phyloP scores from a whole-genome alignment of 1,139 yeast genomes.

The Kurtzmaniella quercitrusa region DNA sequence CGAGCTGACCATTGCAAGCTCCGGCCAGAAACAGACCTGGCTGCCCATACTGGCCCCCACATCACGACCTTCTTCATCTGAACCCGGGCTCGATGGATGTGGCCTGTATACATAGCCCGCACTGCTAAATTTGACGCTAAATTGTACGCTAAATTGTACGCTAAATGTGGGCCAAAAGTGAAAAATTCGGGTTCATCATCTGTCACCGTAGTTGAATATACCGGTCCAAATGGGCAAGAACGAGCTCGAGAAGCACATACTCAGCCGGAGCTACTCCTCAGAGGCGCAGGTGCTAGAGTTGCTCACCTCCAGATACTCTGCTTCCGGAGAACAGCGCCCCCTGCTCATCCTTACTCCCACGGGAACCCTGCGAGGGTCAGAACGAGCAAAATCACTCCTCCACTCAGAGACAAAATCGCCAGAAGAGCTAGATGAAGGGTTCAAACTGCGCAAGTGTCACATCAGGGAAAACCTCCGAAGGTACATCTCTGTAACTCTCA shows the following conservation, averaged over 20 bases:
- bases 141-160: too few relatives aligned
- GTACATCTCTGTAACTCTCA: conserved; percentile 35
- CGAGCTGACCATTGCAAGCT: neutral
- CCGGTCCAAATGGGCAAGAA: conserved; percentile 17
- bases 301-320: conserved; percentile 52
- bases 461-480: conserved; percentile 45
- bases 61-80: neutral
- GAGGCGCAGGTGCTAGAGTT: conserved; percentile 43
- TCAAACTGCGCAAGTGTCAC: conserved; percentile 17
- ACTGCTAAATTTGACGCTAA: too few relatives aligned
- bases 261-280: conserved; percentile 47
- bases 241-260: conserved; percentile 48
- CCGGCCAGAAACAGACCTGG: neutral
- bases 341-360: conserved; percentile 46
- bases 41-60: neutral
- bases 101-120: neutral
- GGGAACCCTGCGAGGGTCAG: conserved; percentile 11
- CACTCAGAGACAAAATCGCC: conserved; percentile 11
- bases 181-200: neutral
- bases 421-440: conserved; percentile 9
- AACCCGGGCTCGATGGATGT: neutral
- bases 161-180: too few relatives aligned
- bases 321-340: conserved; percentile 58
- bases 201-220: neutral
- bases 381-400: conserved; percentile 16